A percentile compares a stretch with the other conserved stretches of the same genome.
Conservation (phyloP, 306 rosid species). For the Cucurbita pepo region DNA sequence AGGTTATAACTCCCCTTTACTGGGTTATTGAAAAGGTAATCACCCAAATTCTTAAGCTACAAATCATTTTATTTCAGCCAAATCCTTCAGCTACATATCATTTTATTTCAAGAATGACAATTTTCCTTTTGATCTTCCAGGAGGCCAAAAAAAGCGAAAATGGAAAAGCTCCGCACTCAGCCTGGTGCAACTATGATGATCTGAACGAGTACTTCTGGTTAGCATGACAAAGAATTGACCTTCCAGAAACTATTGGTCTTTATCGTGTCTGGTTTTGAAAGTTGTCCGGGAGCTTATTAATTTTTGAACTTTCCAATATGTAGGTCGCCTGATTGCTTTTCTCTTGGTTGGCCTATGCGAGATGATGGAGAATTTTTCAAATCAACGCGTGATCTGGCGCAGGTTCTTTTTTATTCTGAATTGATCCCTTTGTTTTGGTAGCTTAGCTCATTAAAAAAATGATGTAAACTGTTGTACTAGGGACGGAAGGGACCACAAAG, state of each 20-base stretch:
- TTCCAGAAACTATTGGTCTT: constrained; percentile 3
- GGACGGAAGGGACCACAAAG: constrained; percentile 46
- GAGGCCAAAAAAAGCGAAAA: constrained; percentile 54
- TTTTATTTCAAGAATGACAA: constrained; percentile 7
- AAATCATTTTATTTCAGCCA: constrained; percentile 7
- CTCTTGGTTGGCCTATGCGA: constrained; percentile 99
- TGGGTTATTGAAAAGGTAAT: constrained; percentile 66
- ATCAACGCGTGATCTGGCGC: constrained; percentile 47
- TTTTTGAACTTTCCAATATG: neutral
- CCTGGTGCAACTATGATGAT: constrained; percentile 96
- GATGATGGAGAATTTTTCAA: constrained; percentile 93
- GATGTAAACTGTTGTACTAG: constrained; percentile 27
- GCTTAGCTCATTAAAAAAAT: neutral
- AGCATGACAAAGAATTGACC: constrained; percentile 18
- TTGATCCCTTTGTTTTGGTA: neutral
- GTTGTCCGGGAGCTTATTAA: constrained; percentile 3
- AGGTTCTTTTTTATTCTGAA: constrained; percentile 19
- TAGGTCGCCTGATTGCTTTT: constrained; percentile 85
- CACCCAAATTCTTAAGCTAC: constrained; percentile 4
- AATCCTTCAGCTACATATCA: neutral
- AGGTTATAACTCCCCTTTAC: constrained; percentile 73
- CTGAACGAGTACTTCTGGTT: constrained; percentile 96
- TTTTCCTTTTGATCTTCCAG: constrained; percentile 25
- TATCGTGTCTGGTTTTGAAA: constrained; percentile 7
- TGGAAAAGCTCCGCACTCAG: constrained; percentile 69